A percentile compares a stretch with the other conserved stretches of the same genome.
phyloP scores from a whole-genome alignment of 2,329 filamentous ascomycete genomes.

The Nemania bipapillata region DNA sequence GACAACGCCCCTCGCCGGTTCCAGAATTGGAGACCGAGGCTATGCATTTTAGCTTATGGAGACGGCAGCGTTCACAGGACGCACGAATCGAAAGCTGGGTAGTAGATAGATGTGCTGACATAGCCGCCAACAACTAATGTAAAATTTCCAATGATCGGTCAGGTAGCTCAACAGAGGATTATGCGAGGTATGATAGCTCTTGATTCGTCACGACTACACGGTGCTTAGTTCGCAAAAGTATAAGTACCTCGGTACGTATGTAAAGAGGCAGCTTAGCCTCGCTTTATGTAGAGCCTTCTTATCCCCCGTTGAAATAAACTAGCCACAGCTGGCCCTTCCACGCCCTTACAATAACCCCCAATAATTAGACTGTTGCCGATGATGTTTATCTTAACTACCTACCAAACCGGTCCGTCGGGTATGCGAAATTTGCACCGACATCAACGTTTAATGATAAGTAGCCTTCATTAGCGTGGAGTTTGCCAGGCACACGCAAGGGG shows the following conservation, averaged over 20 bases:
- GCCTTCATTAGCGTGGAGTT: not conserved
- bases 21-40: not conserved
- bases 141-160: not conserved
- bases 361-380: not conserved
- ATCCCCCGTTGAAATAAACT: not conserved
- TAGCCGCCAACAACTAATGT: not conserved
- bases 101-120: not conserved
- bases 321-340: not conserved
- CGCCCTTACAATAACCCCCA: not conserved
- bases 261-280: not conserved
- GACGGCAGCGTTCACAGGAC: not conserved
- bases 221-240: not conserved
- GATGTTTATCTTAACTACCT: not conserved
- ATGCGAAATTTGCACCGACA: not conserved
- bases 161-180: not conserved
- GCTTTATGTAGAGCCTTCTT: not conserved
- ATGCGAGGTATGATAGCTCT: not conserved
- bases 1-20: not conserved
- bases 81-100: not conserved
- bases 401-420: not conserved
- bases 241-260: not conserved
- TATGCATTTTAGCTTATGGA: not conserved
- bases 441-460: not conserved
- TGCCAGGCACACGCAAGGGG: not conserved
- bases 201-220: not conserved